phyloP scores from a whole-genome alignment of 2,329 filamentous ascomycete species.

The Arachnopeziza araneosa region DNA sequence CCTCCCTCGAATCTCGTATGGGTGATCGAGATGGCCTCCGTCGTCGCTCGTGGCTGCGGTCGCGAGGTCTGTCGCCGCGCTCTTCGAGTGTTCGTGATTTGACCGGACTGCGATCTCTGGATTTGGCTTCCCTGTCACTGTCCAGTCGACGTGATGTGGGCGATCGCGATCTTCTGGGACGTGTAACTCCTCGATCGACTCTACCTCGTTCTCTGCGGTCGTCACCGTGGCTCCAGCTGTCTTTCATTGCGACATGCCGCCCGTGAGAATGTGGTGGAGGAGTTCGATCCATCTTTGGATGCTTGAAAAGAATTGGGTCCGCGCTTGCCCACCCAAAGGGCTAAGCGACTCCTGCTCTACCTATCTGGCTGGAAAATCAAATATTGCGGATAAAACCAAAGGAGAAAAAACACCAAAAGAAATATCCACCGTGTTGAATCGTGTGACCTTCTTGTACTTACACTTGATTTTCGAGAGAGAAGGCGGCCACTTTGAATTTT shows the following conservation, averaged over 20 bases:
- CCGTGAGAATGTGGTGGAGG: slow-evolving; percentile 19
- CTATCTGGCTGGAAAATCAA: background rate
- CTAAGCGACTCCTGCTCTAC: background rate
- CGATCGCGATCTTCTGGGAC: slow-evolving; percentile 32
- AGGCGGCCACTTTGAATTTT: background rate
- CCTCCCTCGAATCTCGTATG: slow-evolving; percentile 26
- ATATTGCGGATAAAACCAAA: background rate
- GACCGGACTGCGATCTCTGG: slow-evolving; percentile 26
- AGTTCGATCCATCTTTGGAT: background rate
- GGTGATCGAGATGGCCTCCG: slow-evolving; percentile 27
- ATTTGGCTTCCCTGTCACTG: slow-evolving; percentile 27
- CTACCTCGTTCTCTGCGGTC: slow-evolving; percentile 38
- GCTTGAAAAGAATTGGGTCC: background rate
- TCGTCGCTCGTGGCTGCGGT: slow-evolving; percentile 28
- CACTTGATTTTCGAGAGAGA: background rate
- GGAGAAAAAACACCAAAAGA: background rate
- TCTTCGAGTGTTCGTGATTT: slow-evolving; percentile 25
- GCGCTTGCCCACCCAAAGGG: background rate
- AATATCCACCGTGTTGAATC: background rate
- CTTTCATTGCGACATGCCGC: slow-evolving; percentile 39
- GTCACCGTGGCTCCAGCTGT: slow-evolving; percentile 37
- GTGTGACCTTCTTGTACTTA: background rate
- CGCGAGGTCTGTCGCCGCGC: slow-evolving; percentile 23
- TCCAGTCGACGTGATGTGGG: slow-evolving; percentile 31
- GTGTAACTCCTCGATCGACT: slow-evolving; percentile 35